Percentiles rank a stretch among this genome's conserved stretches.
These are phyloP conservation scores for Ganoderma multipileum DNA, from an alignment of 1,284 basidiomycete species.

Conservation along the genomic window DNA sequence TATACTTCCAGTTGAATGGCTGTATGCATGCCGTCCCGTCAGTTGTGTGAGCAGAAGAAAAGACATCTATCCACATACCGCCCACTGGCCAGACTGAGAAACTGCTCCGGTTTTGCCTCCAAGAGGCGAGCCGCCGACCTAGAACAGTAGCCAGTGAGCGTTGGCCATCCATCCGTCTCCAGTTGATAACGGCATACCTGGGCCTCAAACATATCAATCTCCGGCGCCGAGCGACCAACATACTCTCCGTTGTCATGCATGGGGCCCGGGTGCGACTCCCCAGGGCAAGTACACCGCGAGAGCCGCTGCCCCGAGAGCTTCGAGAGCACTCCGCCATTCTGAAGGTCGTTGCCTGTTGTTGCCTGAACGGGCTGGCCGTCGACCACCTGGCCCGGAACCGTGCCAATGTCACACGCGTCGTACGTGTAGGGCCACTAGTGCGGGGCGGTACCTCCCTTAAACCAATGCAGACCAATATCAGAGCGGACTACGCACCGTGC, in stretches of 20 bases:
- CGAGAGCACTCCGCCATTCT: slow-evolving; percentile 48
- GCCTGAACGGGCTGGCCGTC: slow-evolving; percentile 48
- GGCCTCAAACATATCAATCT: slow-evolving; percentile 82
- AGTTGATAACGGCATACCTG: slow-evolving; percentile 11
- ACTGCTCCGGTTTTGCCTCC: slow-evolving; percentile 41
- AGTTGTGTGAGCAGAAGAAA: slow-evolving; percentile 34
- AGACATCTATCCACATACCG: slow-evolving; percentile 5
- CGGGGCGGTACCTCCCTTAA: too few relatives aligned
- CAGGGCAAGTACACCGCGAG: slow-evolving; percentile 85
- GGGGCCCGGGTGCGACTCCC: slow-evolving; percentile 84
- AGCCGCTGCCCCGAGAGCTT: slow-evolving; percentile 78
- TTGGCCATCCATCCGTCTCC: slow-evolving; percentile 7
- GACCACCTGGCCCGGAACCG: slow-evolving; percentile 53
- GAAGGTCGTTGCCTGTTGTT: slow-evolving; percentile 44
- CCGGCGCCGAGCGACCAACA: slow-evolving; percentile 58
- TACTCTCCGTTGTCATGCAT: slow-evolving; percentile 49
- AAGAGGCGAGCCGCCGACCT: slow-evolving; percentile 2
- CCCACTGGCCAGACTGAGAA: slow-evolving; percentile 54
- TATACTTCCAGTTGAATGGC: slow-evolving; percentile 8
- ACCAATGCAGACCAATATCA: too few relatives aligned
- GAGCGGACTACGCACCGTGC: slow-evolving; percentile 41
- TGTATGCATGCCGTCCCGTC: neutral
- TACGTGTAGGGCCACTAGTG: slow-evolving; percentile 65
- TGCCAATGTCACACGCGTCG: slow-evolving; percentile 64
- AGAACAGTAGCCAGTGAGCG: neutral